Evolutionary conservation across 2,329 filamentous ascomycete genomes (phyloP), one percentile per base, ranked within the genome.

Genomic region (Pseudogymnoascus sp.): DNA sequence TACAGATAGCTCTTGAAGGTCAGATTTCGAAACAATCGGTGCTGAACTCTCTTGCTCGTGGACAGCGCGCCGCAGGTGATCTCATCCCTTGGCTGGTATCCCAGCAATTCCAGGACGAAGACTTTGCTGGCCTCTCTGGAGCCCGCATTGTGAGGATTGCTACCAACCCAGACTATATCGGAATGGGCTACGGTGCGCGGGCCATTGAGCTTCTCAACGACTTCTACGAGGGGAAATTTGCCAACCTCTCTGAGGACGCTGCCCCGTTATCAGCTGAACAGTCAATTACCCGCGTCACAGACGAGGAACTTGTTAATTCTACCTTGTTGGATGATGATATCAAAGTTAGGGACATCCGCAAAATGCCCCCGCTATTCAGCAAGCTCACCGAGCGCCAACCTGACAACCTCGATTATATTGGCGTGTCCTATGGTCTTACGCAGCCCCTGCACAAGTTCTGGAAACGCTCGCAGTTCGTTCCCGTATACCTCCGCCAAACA

Each of bases 11-110:
- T 0, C 80, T 99, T 1, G 94, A 99, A 81, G 94, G 94, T 68
- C 89, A 90, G 67, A 99, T 99, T 70, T 97, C 92, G 78, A 85
- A 87, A 66, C 88, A 95, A 70, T 97, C 92, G 71, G 92, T 99
- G 3, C 78, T 97, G 62, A 95, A 91, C 75, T 90, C 90, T 72
- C 77, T 99, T 65, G 93, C 89, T 69, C 85, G 94, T 72, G 95
- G 94, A 37, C 89, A 94, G 72, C 83, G 94, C 67, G 91, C 93
- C 1, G 86, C 90, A 38, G 94, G 94, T 69, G 94, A 99, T 74
- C 78, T 99, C 60, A 99, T 99, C 62, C 94, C 94, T 0, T 99
- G 94, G 94, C 83, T 97, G 33, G 90, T 99, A 65, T 96, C 91
- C 72, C 92, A 97, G 72, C 94, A 99, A 72, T 99, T 96, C 78